Conservation (phyloP, 148 eudicot species). For the Arctostaphylos glauca region DNA sequence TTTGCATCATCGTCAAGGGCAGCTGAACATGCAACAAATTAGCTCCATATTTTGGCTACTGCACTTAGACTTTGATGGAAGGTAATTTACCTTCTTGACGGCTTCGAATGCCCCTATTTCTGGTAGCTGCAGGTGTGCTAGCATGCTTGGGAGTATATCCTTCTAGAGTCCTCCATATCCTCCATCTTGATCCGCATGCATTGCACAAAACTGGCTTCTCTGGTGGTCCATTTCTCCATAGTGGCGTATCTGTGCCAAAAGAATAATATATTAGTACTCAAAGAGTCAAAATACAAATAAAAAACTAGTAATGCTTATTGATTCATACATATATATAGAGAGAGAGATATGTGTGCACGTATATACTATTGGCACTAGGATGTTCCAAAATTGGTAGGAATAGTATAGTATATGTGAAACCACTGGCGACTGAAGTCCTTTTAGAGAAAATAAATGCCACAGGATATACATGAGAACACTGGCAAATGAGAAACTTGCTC, state of each 20-base stretch:
- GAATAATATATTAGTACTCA: background rate
- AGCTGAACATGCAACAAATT: background rate
- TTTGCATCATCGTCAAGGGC: background rate
- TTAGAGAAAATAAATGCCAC: background rate
- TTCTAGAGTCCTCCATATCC: conserved; percentile 13
- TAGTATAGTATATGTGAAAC: background rate
- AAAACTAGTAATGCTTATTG: background rate
- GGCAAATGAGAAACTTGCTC: background rate
- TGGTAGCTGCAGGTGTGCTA: background rate
- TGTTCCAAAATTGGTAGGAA: background rate
- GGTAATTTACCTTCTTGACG: conserved; percentile 7
- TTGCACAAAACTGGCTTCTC: conserved; percentile 20
- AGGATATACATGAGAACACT: background rate
- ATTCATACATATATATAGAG: too few relatives aligned
- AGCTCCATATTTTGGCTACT: conserved; percentile 3
- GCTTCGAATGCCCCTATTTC: background rate
- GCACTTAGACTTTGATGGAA: background rate
- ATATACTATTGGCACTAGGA: background rate
- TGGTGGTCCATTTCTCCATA: conserved; percentile 27
- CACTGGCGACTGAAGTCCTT: background rate
- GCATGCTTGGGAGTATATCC: conserved; percentile 21
- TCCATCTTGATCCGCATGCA: conserved; percentile 29
- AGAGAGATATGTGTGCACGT: too few relatives aligned
- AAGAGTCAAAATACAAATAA: background rate
- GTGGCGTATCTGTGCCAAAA: conserved; percentile 21